These are phyloP conservation scores for Gamsiella multidivaricata DNA, from an alignment of 192 early-diverging fungal genomes.

Conservation along the genomic window DNA sequence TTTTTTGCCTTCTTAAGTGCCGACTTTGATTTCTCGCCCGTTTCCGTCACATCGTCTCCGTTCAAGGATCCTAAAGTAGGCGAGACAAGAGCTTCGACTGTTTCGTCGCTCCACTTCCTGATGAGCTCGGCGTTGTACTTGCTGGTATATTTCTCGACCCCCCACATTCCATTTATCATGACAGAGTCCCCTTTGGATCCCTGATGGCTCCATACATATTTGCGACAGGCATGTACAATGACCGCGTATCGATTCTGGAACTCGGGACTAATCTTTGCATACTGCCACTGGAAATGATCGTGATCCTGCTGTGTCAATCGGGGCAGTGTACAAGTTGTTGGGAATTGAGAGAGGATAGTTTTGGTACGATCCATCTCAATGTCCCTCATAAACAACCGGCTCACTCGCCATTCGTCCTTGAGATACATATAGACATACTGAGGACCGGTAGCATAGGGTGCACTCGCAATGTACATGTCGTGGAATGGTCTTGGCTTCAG, in stretches of 20 bases:
- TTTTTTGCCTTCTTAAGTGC: constrained; percentile 13
- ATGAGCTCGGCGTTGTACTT: constrained; percentile 13
- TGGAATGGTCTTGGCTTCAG: not conserved
- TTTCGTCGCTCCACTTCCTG: constrained; percentile 4
- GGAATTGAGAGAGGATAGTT: not conserved
- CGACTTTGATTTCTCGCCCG: not conserved
- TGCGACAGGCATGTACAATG: constrained; percentile 11
- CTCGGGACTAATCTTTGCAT: constrained; percentile 26
- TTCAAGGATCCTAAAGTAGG: not conserved
- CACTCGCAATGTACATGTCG: constrained; percentile 24
- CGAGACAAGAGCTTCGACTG: too few relatives aligned
- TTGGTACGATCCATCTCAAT: constrained; percentile 3
- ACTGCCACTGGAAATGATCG: constrained; percentile 18
- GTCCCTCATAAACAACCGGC: constrained; percentile 23
- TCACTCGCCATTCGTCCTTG: constrained; percentile 22
- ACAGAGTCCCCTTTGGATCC: constrained; percentile 19
- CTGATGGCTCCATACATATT: constrained; percentile 17
- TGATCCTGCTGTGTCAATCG: constrained; percentile 17
- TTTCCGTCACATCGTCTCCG: not conserved
- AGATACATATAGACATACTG: constrained; percentile 21
- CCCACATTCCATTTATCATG: not conserved
- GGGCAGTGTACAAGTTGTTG: constrained; percentile 2
- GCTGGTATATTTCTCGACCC: constrained; percentile 33
- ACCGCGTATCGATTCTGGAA: constrained; percentile 35
- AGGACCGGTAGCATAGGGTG: constrained; percentile 17